A percentile compares a stretch with the other conserved stretches of the same genome.
phyloP scores from a whole-genome alignment of 805 yeast genomes.

The Wickerhamiella kurtzmanii region DNA sequence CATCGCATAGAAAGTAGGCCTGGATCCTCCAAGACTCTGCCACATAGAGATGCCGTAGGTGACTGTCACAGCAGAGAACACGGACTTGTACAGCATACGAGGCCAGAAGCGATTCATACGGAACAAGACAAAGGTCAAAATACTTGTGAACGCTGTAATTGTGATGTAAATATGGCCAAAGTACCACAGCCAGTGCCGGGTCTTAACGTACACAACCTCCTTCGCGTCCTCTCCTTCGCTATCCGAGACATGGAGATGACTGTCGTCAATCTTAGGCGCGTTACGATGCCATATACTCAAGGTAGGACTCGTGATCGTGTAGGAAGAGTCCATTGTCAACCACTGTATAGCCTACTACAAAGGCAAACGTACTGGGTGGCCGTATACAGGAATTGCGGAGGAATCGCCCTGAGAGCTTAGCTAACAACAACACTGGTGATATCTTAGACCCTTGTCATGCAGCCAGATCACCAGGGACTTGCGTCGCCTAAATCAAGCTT shows the following conservation, averaged over 20 bases:
- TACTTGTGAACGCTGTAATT: slow-evolving; percentile 4
- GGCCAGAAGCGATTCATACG: slow-evolving; percentile 18
- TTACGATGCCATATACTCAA: background rate
- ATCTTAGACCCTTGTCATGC: too few relatives aligned
- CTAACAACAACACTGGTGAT: too few relatives aligned
- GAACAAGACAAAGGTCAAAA: slow-evolving; percentile 16
- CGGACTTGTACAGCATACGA: slow-evolving; percentile 19
- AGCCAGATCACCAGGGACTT: too few relatives aligned
- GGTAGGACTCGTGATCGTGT: background rate
- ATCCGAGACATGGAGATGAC: background rate
- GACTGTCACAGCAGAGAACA: slow-evolving; percentile 15
- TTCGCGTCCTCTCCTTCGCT: background rate
- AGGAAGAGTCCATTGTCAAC: background rate
- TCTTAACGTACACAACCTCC: background rate
- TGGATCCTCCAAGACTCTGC: slow-evolving; percentile 40
- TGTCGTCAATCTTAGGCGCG: background rate
- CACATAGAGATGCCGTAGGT: slow-evolving; percentile 19
- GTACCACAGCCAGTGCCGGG: slow-evolving; percentile 8
- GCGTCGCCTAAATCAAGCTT: too few relatives aligned
- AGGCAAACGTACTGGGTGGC: too few relatives aligned
- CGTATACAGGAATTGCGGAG: too few relatives aligned
- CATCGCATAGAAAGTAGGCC: slow-evolving; percentile 50
- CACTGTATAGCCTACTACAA: too few relatives aligned
- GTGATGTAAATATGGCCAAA: slow-evolving; percentile 11
- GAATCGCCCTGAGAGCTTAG: too few relatives aligned